Evolutionary conservation across 805 yeast species (phyloP).

Genomic region (Ogataea allantospora): DNA sequence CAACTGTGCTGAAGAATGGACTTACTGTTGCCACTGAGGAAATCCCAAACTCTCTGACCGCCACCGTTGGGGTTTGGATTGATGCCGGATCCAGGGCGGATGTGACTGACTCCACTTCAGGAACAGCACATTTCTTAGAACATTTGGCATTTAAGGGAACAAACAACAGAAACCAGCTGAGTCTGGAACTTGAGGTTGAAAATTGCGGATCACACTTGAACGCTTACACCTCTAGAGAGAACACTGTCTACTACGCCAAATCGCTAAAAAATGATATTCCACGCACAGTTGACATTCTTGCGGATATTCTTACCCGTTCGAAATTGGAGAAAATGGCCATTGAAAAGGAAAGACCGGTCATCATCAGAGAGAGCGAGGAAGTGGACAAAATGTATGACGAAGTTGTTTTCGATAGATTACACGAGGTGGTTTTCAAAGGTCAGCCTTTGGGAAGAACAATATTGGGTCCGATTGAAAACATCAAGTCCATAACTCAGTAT

Average conservation of each 20-base stretch:
- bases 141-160: conserved; percentile 98
- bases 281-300: conserved; percentile 78
- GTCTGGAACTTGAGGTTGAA: conserved; percentile 89
- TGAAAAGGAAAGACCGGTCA: conserved; percentile 95
- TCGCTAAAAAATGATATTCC: conserved; percentile 79
- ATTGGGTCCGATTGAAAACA: conserved; percentile 89
- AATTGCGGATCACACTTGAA: conserved; percentile 95
- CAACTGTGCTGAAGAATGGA: conserved; percentile 84
- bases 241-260: conserved; percentile 95
- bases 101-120: conserved; percentile 70
- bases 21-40: conserved; percentile 89
- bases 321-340: conserved; percentile 79
- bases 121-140: conserved; percentile 97
- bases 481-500: conserved; percentile 69
- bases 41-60: conserved; percentile 85
- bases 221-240: conserved; percentile 98
- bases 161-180: conserved; percentile 68
- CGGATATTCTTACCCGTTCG: conserved; percentile 87
- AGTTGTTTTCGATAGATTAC: conserved; percentile 95
- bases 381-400: conserved; percentile 98
- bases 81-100: conserved; percentile 99
- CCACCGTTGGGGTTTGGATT: conserved; percentile 98
- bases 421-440: conserved; percentile 83
- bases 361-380: conserved; percentile 94
- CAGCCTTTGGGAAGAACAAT: conserved; percentile 97